Percentiles rank a stretch among this genome's conserved stretches.
phyloP scores from a whole-genome alignment of 2,329 filamentous ascomycete genomes.

The Cladophialophora carrionii region DNA sequence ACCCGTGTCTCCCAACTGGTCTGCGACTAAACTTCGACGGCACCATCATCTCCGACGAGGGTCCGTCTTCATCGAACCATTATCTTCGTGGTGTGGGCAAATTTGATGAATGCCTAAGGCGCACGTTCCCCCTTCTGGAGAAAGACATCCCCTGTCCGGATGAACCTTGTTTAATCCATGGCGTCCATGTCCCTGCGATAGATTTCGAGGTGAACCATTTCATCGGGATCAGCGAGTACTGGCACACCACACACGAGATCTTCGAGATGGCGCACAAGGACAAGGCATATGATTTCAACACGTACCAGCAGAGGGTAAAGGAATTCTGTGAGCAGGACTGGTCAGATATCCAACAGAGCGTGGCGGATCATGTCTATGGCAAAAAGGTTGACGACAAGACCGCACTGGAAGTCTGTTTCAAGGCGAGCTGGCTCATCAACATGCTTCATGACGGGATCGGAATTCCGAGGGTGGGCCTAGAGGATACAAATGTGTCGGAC shows the following conservation, averaged over 20 bases:
- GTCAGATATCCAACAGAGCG: conserved; percentile 70
- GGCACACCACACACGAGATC: conserved; percentile 96
- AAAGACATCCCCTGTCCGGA: conserved; percentile 85
- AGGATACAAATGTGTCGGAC: conserved; percentile 58
- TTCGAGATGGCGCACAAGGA: conserved; percentile 77
- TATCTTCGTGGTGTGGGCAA: conserved; percentile 79
- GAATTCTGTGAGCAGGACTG: conserved; percentile 86
- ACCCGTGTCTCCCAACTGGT: conserved; percentile 85
- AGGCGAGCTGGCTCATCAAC: conserved; percentile 96
- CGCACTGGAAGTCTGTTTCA: conserved; percentile 91
- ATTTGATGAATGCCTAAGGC: conserved; percentile 80
- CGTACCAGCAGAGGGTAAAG: conserved; percentile 82
- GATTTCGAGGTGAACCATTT: conserved; percentile 98
- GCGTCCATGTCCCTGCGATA: conserved; percentile 89
- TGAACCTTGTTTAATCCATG: conserved; percentile 84
- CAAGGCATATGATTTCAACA: conserved; percentile 84
- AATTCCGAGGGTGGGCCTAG: conserved; percentile 80
- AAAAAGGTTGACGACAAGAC: conserved; percentile 73
- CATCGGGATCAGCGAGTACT: conserved; percentile 96
- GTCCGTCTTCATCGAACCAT: conserved; percentile 37
- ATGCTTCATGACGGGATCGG: conserved; percentile 95
- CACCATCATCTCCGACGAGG: conserved; percentile 52
- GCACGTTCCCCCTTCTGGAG: conserved; percentile 82
- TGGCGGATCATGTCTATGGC: conserved; percentile 70
- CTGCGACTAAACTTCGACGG: conserved; percentile 76